Evolutionary conservation across 345 rosid species (phyloP).

Genomic region (Rhizophora mangle): DNA sequence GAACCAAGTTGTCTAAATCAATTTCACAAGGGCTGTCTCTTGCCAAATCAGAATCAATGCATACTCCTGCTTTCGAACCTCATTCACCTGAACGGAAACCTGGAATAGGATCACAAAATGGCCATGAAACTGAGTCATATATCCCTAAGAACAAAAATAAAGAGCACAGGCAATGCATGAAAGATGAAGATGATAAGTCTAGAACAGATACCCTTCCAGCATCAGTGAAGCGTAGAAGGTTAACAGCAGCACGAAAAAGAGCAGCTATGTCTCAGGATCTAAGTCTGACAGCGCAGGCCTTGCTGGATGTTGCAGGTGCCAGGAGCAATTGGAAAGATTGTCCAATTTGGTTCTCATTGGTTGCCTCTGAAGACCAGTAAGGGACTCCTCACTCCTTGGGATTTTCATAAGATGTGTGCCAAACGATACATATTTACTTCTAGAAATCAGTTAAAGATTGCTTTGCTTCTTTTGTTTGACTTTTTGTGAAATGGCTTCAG

Average conservation of each 20-base stretch:
- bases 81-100: conserved; percentile 37
- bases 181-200: conserved; percentile 44
- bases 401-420: background rate
- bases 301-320: conserved; percentile 46
- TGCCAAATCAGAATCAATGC: conserved; percentile 33
- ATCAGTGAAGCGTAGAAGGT: conserved; percentile 56
- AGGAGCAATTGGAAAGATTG: conserved; percentile 53
- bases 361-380: conserved; percentile 88
- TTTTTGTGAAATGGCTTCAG: conserved; percentile 44
- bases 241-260: conserved; percentile 56
- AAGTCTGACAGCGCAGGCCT: conserved; percentile 45
- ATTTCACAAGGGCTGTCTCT: conserved; percentile 44
- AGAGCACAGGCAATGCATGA: conserved; percentile 46
- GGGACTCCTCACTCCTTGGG: conserved; percentile 27
- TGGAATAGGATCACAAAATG: conserved; percentile 28
- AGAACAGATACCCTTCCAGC: conserved; percentile 46
- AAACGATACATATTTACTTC: background rate
- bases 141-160: conserved; percentile 44
- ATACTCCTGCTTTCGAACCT: conserved; percentile 36
- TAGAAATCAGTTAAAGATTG: background rate
- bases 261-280: conserved; percentile 48
- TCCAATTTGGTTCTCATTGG: conserved; percentile 91
- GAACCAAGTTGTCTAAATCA: conserved; percentile 69
- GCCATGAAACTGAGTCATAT: conserved; percentile 28
- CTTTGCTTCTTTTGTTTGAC: conserved; percentile 12